These are phyloP conservation scores for Russula vinacea DNA, from an alignment of 768 basidiomycete species.

Conservation along the genomic window DNA sequence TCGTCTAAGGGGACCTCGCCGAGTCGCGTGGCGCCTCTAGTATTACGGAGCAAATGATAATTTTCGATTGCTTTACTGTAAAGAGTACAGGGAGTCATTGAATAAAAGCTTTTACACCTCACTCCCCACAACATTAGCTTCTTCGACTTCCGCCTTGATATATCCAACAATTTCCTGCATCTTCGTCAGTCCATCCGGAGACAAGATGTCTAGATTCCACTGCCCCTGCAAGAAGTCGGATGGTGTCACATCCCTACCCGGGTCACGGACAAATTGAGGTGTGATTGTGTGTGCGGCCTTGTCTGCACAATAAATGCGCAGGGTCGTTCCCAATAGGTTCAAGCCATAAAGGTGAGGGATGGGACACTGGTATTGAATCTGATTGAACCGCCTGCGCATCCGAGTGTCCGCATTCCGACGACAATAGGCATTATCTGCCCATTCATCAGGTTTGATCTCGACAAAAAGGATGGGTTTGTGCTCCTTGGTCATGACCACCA, in stretches of 20 bases:
- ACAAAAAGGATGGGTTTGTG: neutral
- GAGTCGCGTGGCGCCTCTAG: too few species aligned
- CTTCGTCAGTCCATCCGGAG: constrained; percentile 6
- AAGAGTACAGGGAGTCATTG: too few species aligned
- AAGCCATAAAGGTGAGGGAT: constrained; percentile 14
- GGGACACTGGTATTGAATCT: neutral
- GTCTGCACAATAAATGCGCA: constrained; percentile 9
- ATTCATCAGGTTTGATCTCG: neutral
- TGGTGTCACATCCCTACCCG: neutral
- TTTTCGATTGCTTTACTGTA: too few species aligned
- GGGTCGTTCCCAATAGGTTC: constrained; percentile 6
- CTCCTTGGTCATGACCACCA: neutral
- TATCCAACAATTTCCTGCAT: constrained; percentile 9
- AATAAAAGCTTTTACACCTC: neutral
- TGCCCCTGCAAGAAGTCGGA: constrained; percentile 4
- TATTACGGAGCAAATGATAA: too few species aligned
- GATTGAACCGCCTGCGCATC: constrained; percentile 2
- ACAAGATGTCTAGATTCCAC: constrained; percentile 8
- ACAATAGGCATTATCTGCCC: neutral
- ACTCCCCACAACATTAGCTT: neutral
- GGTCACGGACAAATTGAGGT: neutral
- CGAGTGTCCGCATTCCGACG: constrained; percentile 1
- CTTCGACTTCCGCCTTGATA: constrained; percentile 7
- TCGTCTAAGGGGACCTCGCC: too few species aligned
- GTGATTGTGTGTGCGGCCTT: neutral